phyloP scores from a whole-genome alignment of 2,329 filamentous ascomycete species.

The Alternaria sp. region DNA sequence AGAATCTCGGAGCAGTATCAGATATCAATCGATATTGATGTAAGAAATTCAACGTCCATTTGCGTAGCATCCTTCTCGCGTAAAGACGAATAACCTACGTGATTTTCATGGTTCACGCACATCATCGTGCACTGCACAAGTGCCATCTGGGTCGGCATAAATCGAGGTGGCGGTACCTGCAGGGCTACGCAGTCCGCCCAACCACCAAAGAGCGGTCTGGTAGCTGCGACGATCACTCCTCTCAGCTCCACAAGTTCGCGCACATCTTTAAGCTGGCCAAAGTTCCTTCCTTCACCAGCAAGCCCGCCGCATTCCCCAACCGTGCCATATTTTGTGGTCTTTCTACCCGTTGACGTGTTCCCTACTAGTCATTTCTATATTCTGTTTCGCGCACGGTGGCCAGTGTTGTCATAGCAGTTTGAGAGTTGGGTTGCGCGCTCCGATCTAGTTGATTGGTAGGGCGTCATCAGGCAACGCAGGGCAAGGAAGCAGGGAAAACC shows the following conservation, averaged over 20 bases:
- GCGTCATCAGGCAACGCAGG: slow-evolving; percentile 2
- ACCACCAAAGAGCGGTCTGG: slow-evolving; percentile 34
- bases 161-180: slow-evolving; percentile 27
- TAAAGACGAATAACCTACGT: slow-evolving; percentile 2
- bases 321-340: slow-evolving; percentile 19
- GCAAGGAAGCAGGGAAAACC: slow-evolving; percentile 1
- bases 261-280: slow-evolving; percentile 19
- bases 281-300: slow-evolving; percentile 7
- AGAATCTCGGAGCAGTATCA: background rate
- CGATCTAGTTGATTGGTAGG: slow-evolving; percentile 1
- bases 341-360: slow-evolving; percentile 6
- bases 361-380: background rate
- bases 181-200: slow-evolving; percentile 25
- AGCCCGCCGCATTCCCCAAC: slow-evolving; percentile 21
- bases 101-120: slow-evolving; percentile 30
- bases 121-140: slow-evolving; percentile 26
- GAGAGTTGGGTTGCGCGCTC: background rate
- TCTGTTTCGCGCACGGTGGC: slow-evolving; percentile 3
- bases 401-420: background rate
- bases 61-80: background rate
- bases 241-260: slow-evolving; percentile 40
- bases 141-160: slow-evolving; percentile 16
- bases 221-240: slow-evolving; percentile 26
- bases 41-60: background rate
- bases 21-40: background rate